Percentiles rank a stretch among this genome's conserved stretches.
phyloP scores from a whole-genome alignment of 345 rosid genomes.

The Linum usitatissimum region DNA sequence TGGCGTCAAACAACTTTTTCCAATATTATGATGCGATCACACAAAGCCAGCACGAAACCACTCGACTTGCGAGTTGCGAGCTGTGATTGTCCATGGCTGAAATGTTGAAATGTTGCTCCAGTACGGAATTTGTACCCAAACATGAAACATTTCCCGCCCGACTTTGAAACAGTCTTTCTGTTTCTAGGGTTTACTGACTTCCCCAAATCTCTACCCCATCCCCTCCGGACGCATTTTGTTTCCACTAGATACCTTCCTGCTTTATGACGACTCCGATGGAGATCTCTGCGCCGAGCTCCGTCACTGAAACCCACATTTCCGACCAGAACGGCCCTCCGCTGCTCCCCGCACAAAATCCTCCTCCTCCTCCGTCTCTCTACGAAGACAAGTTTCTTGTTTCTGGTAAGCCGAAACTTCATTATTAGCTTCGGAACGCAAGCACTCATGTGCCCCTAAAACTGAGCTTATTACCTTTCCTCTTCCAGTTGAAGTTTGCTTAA shows the following conservation, averaged over 20 bases:
- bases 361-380: conserved; percentile 25
- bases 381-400: conserved; percentile 56
- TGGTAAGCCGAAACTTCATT: conserved; percentile 22
- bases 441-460: not conserved
- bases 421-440: not conserved
- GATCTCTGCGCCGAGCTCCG: not conserved
- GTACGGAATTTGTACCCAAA: too few relatives aligned
- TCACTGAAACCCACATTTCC: not conserved
- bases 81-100: too few relatives aligned
- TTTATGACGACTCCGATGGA: not conserved
- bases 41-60: too few relatives aligned
- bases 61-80: too few relatives aligned
- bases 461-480: not conserved
- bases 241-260: not conserved
- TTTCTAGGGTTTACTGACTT: not conserved
- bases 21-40: too few relatives aligned
- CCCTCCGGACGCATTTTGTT: not conserved
- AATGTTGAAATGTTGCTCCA: too few relatives aligned
- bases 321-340: not conserved
- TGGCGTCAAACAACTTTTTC: too few relatives aligned
- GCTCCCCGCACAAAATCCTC: not conserved
- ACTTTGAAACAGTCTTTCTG: not conserved
- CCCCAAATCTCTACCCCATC: not conserved
- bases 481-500: conserved; percentile 88
- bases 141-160: not conserved